phyloP scores from a whole-genome alignment of 2,329 filamentous ascomycete species.

The Grosmannia huntii region DNA sequence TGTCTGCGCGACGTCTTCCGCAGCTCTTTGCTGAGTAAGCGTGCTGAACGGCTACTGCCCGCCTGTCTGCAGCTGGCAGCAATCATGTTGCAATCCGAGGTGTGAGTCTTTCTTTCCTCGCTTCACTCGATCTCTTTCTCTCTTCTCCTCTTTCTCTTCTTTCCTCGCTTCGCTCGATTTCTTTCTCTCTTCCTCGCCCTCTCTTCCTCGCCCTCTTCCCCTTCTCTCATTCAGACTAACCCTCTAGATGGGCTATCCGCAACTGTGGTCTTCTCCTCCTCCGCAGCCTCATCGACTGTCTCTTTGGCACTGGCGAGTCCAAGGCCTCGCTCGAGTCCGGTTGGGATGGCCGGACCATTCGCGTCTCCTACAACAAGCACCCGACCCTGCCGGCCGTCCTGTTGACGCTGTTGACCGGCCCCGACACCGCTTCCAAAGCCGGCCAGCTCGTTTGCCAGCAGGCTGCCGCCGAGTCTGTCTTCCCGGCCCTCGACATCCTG shows the following conservation, averaged over 20 bases:
- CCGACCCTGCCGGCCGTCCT: conserved; percentile 52
- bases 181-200: background rate
- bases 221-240: conserved; percentile 42
- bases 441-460: conserved; percentile 13
- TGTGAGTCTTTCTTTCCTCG: conserved; percentile 34
- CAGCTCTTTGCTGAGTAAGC: conserved; percentile 59
- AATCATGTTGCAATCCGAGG: conserved; percentile 61
- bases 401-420: conserved; percentile 40
- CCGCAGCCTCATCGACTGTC: conserved; percentile 66
- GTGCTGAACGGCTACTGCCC: conserved; percentile 62
- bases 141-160: background rate
- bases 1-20: conserved; percentile 88
- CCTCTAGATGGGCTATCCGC: conserved; percentile 63
- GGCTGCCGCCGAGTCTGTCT: conserved; percentile 54
- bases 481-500: conserved; percentile 72
- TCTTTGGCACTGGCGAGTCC: conserved; percentile 65
- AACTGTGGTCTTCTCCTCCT: conserved; percentile 89
- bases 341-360: conserved; percentile 50
- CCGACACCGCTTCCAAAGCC: background rate
- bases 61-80: conserved; percentile 68
- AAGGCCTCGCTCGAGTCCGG: conserved; percentile 48
- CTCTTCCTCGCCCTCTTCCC: background rate
- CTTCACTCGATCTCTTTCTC: too few relatives aligned
- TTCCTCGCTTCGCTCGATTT: background rate
- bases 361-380: conserved; percentile 59